These are phyloP conservation scores for Geranium brycei DNA, from an alignment of 345 rosid species.

Conservation along the genomic window DNA sequence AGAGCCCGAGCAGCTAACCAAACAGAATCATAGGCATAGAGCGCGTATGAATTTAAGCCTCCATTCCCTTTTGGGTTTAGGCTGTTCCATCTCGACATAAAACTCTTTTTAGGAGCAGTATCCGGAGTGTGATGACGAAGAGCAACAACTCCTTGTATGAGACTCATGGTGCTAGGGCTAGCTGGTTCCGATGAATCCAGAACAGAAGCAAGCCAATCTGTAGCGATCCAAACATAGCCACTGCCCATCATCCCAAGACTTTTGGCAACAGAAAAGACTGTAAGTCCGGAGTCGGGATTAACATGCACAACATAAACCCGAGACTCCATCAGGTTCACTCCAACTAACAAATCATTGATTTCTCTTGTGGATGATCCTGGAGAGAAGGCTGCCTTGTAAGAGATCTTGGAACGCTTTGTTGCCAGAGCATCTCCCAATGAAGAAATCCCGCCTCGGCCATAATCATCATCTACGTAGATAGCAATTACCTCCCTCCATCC, in stretches of 20 bases:
- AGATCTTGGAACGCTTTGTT: conserved; percentile 54
- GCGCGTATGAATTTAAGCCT: conserved; percentile 61
- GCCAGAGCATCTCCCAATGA: conserved; percentile 64
- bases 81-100: conserved; percentile 41
- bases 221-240: conserved; percentile 90
- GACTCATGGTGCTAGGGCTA: conserved; percentile 31
- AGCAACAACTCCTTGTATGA: conserved; percentile 81
- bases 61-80: conserved; percentile 24
- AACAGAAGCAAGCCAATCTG: conserved; percentile 82
- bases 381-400: conserved; percentile 59
- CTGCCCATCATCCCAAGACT: conserved; percentile 50
- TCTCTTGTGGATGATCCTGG: conserved; percentile 34
- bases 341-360: conserved; percentile 42
- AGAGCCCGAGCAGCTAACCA: conserved; percentile 87
- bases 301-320: conserved; percentile 83
- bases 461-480: conserved; percentile 80
- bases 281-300: conserved; percentile 74
- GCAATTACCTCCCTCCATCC: conserved; percentile 79
- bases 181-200: conserved; percentile 46
- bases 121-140: conserved; percentile 73
- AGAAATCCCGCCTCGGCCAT: conserved; percentile 74
- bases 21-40: conserved; percentile 84
- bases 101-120: conserved; percentile 34
- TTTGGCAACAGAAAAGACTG: conserved; percentile 53
- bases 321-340: conserved; percentile 62